Evolutionary conservation across 1,284 basidiomycete genomes (phyloP).

Genomic region (Cyathus pygmaeus): DNA sequence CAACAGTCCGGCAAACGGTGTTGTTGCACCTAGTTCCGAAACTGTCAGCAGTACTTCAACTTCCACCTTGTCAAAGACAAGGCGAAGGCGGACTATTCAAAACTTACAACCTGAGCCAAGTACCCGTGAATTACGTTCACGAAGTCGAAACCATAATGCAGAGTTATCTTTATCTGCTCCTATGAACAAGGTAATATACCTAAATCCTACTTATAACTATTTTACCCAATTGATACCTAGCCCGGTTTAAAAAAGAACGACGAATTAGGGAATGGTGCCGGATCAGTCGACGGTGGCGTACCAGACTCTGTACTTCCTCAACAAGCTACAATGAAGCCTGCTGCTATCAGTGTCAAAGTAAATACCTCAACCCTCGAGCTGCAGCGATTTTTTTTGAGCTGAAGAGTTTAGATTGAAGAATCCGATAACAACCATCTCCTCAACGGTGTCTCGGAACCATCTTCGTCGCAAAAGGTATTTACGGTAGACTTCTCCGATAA

Average conservation of each 20-base stretch:
- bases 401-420: constrained; percentile 46
- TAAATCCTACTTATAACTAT: background rate
- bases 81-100: constrained; percentile 42
- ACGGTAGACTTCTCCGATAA: background rate
- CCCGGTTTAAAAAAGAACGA: constrained; percentile 10
- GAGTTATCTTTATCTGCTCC: constrained; percentile 29
- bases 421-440: constrained; percentile 32
- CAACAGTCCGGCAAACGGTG: background rate
- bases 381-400: constrained; percentile 5
- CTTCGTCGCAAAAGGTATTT: constrained; percentile 12
- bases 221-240: constrained; percentile 16
- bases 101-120: constrained; percentile 36
- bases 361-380: background rate
- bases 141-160: constrained; percentile 42
- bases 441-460: constrained; percentile 24
- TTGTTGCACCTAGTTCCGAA: background rate
- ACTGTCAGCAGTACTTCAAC: constrained; percentile 3
- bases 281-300: constrained; percentile 10
- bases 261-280: background rate
- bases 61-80: constrained; percentile 32
- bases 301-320: constrained; percentile 12
- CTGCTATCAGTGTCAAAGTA: constrained; percentile 46
- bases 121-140: constrained; percentile 50
- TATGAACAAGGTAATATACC: constrained; percentile 36
- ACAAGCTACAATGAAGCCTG: constrained; percentile 22